Conservation (phyloP, 2,329 filamentous ascomycete species). For the Calonectria montana region DNA sequence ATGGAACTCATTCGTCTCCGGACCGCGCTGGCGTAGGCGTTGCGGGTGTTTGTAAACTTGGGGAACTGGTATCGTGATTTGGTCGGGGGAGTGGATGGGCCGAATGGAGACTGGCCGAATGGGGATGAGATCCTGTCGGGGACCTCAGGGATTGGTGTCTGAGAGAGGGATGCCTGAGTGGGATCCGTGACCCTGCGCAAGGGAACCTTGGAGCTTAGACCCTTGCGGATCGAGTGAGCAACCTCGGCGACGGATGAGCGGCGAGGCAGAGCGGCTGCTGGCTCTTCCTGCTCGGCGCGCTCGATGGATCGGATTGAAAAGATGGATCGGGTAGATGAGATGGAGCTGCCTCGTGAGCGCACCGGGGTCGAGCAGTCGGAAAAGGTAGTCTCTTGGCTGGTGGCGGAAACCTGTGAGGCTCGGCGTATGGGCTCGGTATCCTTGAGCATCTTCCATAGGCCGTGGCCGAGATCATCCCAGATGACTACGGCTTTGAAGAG, state of each 20-base stretch:
- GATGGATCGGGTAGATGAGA: constrained; percentile 9
- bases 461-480: constrained; percentile 52
- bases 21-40: constrained; percentile 11
- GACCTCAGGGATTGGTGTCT: neutral
- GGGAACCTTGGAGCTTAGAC: constrained; percentile 7
- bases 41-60: constrained; percentile 14
- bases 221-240: constrained; percentile 11
- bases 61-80: constrained; percentile 17
- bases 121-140: neutral
- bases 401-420: constrained; percentile 6
- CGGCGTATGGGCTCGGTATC: constrained; percentile 21
- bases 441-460: constrained; percentile 47
- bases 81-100: neutral
- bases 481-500: constrained; percentile 53
- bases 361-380: constrained; percentile 7
- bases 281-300: neutral
- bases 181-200: constrained; percentile 15
- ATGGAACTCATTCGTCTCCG: constrained; percentile 18
- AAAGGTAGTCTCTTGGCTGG: neutral
- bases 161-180: neutral
- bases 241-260: constrained; percentile 16
- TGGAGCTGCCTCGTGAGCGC: constrained; percentile 19
- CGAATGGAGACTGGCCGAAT: neutral
- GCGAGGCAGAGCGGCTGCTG: constrained; percentile 1
- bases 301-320: neutral